Base-by-base conservation (phyloP, 2,329 filamentous ascomycete genomes). In the Gnomoniopsis sp. region DNA sequence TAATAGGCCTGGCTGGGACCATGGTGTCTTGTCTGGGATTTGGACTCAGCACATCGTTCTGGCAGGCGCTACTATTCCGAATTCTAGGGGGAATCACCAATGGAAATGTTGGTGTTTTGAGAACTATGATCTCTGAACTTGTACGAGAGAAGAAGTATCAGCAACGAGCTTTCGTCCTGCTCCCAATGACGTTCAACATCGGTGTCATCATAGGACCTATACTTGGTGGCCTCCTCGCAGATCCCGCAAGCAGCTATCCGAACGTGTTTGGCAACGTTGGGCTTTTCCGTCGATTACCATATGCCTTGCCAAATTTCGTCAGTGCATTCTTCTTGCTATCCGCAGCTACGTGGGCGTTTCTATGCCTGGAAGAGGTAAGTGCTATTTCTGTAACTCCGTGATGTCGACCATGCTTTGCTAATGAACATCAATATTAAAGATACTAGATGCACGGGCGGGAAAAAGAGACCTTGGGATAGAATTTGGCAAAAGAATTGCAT, bases 1-100 rank as follows among this genome's bases (percentile, higher is more conserved):
- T 96, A 55, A 85, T 96, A 55, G 91, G 92, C 0, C 74, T 96
- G 30, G 67, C 85, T 2, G 91, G 91, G 0, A 91, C 81, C 10
- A 67, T 75, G 61, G 69, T 89, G 4, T 87, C 86, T 1, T 84
- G 81, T 61, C 64, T 91, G 23, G 89, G 88, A 0, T 89, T 91
- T 65, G 88, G 88, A 0, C 90, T 91, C 67, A 86, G 86, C 2
- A 81, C 77, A 33, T 83, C 77, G 4, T 91, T 90, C 66, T 74
- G 73, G 51, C 72, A 76, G 57, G 88, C 88, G 0, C 76, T 88
- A 7, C 72, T 85, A 23, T 91, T 88, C 70, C 75, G 88, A 17
- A 82, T 78, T 7, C 62, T 90, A 1, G 88, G 87, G 1, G 89
- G 89, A 0, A 78, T 82, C 17, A 76, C 90, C 55, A 91, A 91